Conservation (phyloP, 2,329 filamentous ascomycete genomes). For the Cladosporium sp. region DNA sequence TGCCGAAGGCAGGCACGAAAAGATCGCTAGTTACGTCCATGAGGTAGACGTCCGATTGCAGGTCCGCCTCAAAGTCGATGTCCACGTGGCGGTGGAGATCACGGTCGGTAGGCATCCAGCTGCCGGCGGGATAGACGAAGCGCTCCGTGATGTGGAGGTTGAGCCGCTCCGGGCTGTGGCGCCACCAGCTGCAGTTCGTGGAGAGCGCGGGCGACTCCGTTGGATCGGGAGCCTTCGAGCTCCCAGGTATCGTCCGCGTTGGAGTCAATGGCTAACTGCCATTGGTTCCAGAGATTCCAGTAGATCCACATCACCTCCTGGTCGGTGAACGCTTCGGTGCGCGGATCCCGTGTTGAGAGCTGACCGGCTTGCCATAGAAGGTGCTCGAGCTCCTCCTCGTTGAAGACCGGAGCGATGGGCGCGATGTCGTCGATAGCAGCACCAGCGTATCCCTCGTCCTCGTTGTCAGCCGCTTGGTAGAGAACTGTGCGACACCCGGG, state of each 20-base stretch:
- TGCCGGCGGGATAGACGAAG: neutral
- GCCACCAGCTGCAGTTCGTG: conserved; percentile 3
- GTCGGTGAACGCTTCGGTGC: neutral
- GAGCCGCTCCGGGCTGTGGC: neutral
- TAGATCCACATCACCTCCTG: neutral
- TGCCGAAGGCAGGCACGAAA: neutral
- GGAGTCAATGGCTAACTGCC: neutral
- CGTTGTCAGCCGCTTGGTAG: neutral
- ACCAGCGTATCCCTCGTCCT: neutral
- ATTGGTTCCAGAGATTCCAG: neutral
- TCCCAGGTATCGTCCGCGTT: neutral
- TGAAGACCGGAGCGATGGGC: neutral
- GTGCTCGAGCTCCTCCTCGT: neutral
- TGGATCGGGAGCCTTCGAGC: neutral
- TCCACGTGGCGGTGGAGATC: neutral
- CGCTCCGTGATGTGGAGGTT: neutral
- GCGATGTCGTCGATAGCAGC: neutral
- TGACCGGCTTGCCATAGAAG: neutral
- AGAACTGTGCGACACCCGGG: conserved; percentile 2
- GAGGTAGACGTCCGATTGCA: neutral
- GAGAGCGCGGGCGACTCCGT: neutral
- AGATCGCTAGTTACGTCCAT: neutral
- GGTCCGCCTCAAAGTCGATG: neutral
- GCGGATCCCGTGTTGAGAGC: neutral
- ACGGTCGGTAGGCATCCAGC: neutral